Conservation (phyloP, 2,329 filamentous ascomycete genomes). For the Aspergillus proliferans region DNA sequence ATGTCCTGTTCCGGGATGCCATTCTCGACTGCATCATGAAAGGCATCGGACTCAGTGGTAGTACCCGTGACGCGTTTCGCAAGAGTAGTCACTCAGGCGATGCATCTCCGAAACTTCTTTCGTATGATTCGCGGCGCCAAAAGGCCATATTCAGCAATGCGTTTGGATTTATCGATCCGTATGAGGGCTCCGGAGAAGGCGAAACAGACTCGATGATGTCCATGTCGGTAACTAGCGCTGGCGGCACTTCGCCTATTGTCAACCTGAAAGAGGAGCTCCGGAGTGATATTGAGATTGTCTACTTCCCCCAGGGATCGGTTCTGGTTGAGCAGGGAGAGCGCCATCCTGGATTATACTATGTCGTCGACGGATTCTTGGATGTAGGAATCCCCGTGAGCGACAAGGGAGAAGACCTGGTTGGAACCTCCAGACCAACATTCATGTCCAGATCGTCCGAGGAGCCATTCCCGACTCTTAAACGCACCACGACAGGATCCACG, state of each 20-base stretch:
- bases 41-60: conserved; percentile 69
- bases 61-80: conserved; percentile 57
- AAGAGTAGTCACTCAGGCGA: conserved; percentile 66
- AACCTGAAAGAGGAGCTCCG: conserved; percentile 70
- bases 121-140: conserved; percentile 73
- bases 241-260: conserved; percentile 58
- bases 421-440: conserved; percentile 21
- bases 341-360: conserved; percentile 95
- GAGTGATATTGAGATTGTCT: conserved; percentile 93
- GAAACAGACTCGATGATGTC: conserved; percentile 78
- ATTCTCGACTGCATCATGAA: conserved; percentile 96
- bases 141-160: conserved; percentile 79
- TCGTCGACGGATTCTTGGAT: conserved; percentile 93
- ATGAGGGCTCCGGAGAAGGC: conserved; percentile 65
- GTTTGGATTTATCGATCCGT: conserved; percentile 84
- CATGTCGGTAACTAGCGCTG: conserved; percentile 58
- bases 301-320: conserved; percentile 89
- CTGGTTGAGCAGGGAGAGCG: conserved; percentile 94
- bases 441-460: conserved; percentile 29
- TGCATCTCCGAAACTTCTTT: conserved; percentile 75
- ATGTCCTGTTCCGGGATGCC: conserved; percentile 78
- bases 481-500: conserved; percentile 38
- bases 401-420: conserved; percentile 40
- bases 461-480: conserved; percentile 40
- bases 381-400: conserved; percentile 75